These are phyloP conservation scores for Opeltia flavorubescens DNA, from an alignment of 495 filamentous ascomycete species.

Conservation along the genomic window DNA sequence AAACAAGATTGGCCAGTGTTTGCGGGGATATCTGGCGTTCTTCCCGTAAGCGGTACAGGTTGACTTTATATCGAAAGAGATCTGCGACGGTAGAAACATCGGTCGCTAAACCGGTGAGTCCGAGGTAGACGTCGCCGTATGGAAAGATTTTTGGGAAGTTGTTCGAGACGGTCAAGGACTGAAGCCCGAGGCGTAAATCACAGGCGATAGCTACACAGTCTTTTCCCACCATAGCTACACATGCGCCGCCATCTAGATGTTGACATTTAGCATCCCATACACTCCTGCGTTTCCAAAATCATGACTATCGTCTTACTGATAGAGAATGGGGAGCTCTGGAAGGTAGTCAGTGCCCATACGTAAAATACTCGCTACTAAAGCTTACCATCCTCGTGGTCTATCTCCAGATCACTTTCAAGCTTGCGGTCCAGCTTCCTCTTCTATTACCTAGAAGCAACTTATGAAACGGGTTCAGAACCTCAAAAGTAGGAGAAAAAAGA, in stretches of 20 bases:
- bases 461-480: no score
- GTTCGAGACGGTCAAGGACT: conserved; percentile 93
- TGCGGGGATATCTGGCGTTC: conserved; percentile 87
- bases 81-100: conserved; percentile 91
- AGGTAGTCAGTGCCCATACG: not conserved
- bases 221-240: conserved; percentile 97
- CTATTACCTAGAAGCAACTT: no score
- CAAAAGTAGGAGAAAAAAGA: no score
- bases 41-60: conserved; percentile 98
- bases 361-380: not conserved
- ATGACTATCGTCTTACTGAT: conserved; percentile 51
- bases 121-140: conserved; percentile 93
- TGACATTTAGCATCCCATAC: not conserved
- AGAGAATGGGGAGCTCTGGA: conserved; percentile 64
- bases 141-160: conserved; percentile 99
- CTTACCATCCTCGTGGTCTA: no score
- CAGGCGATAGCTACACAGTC: conserved; percentile 99
- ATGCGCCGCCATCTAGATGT: conserved; percentile 74
- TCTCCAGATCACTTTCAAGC: no score
- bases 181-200: conserved; percentile 93
- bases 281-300: not conserved
- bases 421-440: no score
- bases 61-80: conserved; percentile 98
- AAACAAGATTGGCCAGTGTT: conserved; percentile 93
- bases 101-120: conserved; percentile 88